Evolutionary conservation across 345 rosid species (phyloP).

Genomic region (Murraya koenigii): DNA sequence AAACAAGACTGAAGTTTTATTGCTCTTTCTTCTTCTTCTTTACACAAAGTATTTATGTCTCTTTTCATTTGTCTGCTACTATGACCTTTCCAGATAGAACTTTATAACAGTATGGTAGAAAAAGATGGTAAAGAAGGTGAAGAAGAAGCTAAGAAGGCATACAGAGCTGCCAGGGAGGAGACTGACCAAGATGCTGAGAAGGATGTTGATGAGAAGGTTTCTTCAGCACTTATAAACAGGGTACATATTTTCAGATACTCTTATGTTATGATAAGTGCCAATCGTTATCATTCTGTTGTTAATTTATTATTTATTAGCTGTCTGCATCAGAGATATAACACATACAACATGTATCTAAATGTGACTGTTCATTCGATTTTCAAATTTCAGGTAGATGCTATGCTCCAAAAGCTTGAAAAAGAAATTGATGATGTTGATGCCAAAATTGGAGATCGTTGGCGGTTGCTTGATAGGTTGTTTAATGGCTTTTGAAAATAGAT

Average conservation of each 20-base stretch:
- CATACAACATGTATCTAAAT: not conserved
- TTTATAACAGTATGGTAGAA: constrained; percentile 89
- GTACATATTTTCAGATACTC: constrained; percentile 32
- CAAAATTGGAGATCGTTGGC: constrained; percentile 92
- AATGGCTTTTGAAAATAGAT: constrained; percentile 4
- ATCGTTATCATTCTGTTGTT: not conserved
- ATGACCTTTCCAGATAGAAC: constrained; percentile 51
- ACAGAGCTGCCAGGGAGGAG: constrained; percentile 85
- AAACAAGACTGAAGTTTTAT: not conserved
- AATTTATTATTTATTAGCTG: not conserved
- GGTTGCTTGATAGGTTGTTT: constrained; percentile 81
- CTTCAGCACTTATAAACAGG: constrained; percentile 75
- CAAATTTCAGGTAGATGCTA: constrained; percentile 68
- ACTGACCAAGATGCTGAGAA: constrained; percentile 59
- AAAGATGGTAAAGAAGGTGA: constrained; percentile 81
- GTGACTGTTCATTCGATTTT: not conserved
- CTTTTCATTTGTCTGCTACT: constrained; percentile 5
- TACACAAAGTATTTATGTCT: not conserved
- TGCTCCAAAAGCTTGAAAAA: constrained; percentile 96
- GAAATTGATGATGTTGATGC: constrained; percentile 98
- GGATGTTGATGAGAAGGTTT: constrained; percentile 67
- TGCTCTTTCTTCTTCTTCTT: not conserved
- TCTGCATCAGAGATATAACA: not conserved
- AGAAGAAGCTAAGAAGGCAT: constrained; percentile 77
- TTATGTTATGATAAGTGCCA: not conserved